Evolutionary conservation across 352 stramenopile genomes (phyloP).

Genomic region (Globisporangium rhizosaccharum): DNA sequence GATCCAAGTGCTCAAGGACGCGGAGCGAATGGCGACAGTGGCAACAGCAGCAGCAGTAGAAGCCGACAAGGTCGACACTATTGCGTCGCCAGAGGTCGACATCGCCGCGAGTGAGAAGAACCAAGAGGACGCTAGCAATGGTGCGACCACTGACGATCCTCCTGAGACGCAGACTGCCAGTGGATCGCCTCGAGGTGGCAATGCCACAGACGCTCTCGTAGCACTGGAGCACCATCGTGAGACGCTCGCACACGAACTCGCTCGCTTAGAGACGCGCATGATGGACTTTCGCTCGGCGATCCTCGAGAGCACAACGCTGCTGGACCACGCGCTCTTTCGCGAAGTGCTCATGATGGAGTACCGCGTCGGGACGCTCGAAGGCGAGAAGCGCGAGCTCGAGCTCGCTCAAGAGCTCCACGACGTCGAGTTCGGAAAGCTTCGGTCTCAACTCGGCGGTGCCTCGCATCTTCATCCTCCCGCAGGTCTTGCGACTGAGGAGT

Average conservation of each 20-base stretch:
- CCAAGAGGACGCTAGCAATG: background rate
- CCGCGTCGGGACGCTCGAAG: slow-evolving; percentile 85
- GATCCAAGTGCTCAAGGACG: slow-evolving; percentile 1
- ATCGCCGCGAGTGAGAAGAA: background rate
- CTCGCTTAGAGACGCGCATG: slow-evolving; percentile 26
- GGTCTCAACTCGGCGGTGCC: background rate
- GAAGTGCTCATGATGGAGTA: slow-evolving; percentile 81
- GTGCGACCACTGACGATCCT: too few species aligned
- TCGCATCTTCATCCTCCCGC: background rate
- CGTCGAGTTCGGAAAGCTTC: background rate
- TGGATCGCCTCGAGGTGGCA: background rate
- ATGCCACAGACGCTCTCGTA: slow-evolving; percentile 2
- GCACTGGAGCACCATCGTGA: background rate
- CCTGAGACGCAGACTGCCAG: background rate
- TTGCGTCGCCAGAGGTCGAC: slow-evolving; percentile 5
- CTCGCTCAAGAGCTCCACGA: slow-evolving; percentile 22
- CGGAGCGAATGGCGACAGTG: background rate
- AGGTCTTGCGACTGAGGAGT: too few species aligned
- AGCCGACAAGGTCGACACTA: background rate
- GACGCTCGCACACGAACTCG: slow-evolving; percentile 3
- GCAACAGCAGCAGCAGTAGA: background rate
- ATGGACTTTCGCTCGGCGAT: slow-evolving; percentile 55
- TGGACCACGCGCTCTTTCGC: slow-evolving; percentile 40
- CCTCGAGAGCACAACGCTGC: slow-evolving; percentile 33
- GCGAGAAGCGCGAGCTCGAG: slow-evolving; percentile 90